These are phyloP conservation scores for Cryphonectria japonica DNA, from an alignment of 2,329 filamentous ascomycete genomes.

Conservation along the genomic window DNA sequence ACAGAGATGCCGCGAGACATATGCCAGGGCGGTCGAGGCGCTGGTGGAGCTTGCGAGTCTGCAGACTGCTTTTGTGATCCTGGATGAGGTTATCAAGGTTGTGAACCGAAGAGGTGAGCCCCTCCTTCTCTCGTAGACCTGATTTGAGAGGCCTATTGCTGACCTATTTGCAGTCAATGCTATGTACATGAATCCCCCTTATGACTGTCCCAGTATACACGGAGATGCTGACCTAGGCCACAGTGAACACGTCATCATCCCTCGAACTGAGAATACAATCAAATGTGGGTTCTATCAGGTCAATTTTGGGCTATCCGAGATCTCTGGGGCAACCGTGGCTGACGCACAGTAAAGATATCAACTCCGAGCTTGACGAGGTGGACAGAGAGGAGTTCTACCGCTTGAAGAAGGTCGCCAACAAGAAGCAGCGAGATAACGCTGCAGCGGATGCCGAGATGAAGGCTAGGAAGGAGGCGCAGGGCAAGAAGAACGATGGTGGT, in stretches of 20 bases:
- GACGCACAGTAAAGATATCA: constrained; percentile 70
- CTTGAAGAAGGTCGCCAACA: constrained; percentile 89
- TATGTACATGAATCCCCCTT: constrained; percentile 63
- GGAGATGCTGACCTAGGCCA: constrained; percentile 32
- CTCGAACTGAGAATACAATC: constrained; percentile 98
- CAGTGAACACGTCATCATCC: constrained; percentile 93
- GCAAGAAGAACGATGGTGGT: constrained; percentile 43
- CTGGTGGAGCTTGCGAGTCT: constrained; percentile 92
- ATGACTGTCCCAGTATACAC: no score
- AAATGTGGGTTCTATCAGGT: constrained; percentile 66
- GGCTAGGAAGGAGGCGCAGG: constrained; percentile 64
- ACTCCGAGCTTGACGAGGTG: constrained; percentile 95
- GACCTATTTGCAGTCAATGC: constrained; percentile 72
- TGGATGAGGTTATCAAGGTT: constrained; percentile 99
- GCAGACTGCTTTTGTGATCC: constrained; percentile 96
- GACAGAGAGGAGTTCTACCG: constrained; percentile 98
- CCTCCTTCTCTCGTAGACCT: not conserved
- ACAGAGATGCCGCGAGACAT: constrained; percentile 92
- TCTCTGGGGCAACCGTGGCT: not conserved
- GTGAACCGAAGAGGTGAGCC: constrained; percentile 86
- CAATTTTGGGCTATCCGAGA: not conserved
- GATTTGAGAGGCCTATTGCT: constrained; percentile 36
- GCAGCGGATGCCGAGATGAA: constrained; percentile 76
- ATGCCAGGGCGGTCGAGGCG: constrained; percentile 92
- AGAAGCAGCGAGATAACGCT: constrained; percentile 79